Percentiles rank a stretch among this genome's conserved stretches.
Evolutionary conservation across 768 basidiomycete species (phyloP).

Genomic region (Mycena belliarum): DNA sequence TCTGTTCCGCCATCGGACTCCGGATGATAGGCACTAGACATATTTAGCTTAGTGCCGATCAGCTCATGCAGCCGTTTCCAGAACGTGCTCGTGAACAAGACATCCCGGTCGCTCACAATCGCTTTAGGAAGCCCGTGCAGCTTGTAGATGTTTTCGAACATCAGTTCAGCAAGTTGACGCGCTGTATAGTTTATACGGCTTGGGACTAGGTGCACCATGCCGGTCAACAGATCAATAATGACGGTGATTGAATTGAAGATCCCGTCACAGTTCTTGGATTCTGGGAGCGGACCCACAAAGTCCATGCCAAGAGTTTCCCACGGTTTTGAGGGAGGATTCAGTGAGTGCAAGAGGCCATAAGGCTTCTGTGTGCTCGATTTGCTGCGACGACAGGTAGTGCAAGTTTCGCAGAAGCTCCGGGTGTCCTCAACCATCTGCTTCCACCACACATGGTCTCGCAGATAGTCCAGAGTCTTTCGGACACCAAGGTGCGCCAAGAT

Average conservation of each 20-base stretch:
- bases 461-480: not conserved
- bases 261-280: not conserved
- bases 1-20: not conserved
- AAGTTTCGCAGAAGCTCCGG: not conserved
- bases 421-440: not conserved
- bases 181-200: not conserved
- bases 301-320: not conserved
- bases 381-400: not conserved
- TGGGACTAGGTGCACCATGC: not conserved
- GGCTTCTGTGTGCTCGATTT: not conserved
- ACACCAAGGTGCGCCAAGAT: not conserved
- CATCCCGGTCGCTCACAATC: not conserved
- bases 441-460: constrained; percentile 3
- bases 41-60: not conserved
- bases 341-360: not conserved
- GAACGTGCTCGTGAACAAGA: not conserved
- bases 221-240: not conserved
- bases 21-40: not conserved
- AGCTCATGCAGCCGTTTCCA: not conserved
- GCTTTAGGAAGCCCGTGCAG: not conserved
- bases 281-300: not conserved
- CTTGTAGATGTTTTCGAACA: not conserved
- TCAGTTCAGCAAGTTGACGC: not conserved
- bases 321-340: not conserved
- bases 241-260: not conserved